Evolutionary conservation across 441 rosid genomes (phyloP).

Genomic region (Pelargonium fulgidum): DNA sequence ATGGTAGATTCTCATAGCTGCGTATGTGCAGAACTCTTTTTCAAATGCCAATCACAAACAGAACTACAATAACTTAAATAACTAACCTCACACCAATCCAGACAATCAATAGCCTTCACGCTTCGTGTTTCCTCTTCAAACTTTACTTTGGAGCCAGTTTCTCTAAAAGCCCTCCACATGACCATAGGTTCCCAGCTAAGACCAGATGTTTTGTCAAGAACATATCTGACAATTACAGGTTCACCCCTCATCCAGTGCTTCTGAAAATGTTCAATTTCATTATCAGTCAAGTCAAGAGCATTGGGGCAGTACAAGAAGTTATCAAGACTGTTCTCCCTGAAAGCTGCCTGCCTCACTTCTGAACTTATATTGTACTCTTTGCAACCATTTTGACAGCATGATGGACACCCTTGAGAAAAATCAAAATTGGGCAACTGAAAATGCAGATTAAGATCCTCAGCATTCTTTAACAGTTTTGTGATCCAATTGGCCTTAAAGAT

Average conservation of each 20-base stretch:
- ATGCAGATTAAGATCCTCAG: conserved; percentile 28
- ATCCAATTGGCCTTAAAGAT: conserved; percentile 29
- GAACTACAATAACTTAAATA: conserved; percentile 9
- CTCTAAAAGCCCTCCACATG: conserved; percentile 82
- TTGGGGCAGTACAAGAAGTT: conserved; percentile 34
- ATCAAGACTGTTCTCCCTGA: conserved; percentile 28
- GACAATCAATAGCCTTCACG: conserved; percentile 79
- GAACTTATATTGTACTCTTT: conserved; percentile 16
- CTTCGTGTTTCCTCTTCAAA: conserved; percentile 36
- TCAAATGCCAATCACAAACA: neutral
- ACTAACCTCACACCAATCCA: conserved; percentile 66
- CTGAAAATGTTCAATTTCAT: conserved; percentile 43
- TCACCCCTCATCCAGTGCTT: conserved; percentile 76
- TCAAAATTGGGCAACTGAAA: conserved; percentile 18
- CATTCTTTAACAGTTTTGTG: conserved; percentile 26
- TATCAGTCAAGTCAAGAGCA: conserved; percentile 26
- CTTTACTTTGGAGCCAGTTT: conserved; percentile 38
- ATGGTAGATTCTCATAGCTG: neutral
- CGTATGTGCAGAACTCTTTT: neutral
- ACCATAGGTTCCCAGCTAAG: conserved; percentile 98
- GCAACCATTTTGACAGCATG: conserved; percentile 24
- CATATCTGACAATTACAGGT: conserved; percentile 65
- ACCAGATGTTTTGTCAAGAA: conserved; percentile 47
- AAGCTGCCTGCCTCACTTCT: conserved; percentile 37
- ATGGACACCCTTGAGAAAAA: conserved; percentile 27